Evolutionary conservation across 305 asterid genomes (phyloP), one percentile per base, ranked within the genome.

Genomic region (Salvia sclarea): DNA sequence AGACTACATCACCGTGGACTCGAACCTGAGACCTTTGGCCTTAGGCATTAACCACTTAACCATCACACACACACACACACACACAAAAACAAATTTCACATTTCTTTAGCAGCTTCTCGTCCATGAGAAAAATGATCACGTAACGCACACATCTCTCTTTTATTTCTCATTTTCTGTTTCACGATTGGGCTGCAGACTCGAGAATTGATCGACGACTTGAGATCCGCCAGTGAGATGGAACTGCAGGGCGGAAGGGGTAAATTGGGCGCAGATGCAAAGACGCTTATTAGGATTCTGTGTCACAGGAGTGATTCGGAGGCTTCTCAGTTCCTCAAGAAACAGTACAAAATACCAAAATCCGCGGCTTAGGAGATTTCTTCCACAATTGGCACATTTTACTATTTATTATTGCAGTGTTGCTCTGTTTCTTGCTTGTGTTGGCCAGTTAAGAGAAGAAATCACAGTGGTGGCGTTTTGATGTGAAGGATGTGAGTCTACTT

Each of bases 271-370:
- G 99, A 95, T 80, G 33, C 94, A 4, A 88, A 89, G 77, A 91
- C 98, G 10, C 80, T 95, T 12, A 86, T 91, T 52, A 80, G 99
- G 73, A 78, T 95, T 68, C 77, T 95, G 60, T 91, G 99, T 73
- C 99, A 91, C 68, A 78, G 98, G 65, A 75, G 83, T 64, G 99
- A 95, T 70, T 86, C 99, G 3, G 99, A 91, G 81, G 91, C 97
- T 37, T 95, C 99, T 52, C 98, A 91, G 71, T 95, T 95, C 84
- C 92, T 95, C 82, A 95, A 95, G 91, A 95, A 95, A 78, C 97
- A 95, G 65, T 91, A 85, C 82, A 95, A 80, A 73, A 95, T 95
- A 78, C 99, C 99, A 0, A 94, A 91, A 79, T 80, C 99, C 67
- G 74, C 79, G 38, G 76, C 82, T 63, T 88, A 85, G 84, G 38